Base-by-base conservation (phyloP, 2,329 filamentous ascomycete species). In the Didymellaceae sp. region DNA sequence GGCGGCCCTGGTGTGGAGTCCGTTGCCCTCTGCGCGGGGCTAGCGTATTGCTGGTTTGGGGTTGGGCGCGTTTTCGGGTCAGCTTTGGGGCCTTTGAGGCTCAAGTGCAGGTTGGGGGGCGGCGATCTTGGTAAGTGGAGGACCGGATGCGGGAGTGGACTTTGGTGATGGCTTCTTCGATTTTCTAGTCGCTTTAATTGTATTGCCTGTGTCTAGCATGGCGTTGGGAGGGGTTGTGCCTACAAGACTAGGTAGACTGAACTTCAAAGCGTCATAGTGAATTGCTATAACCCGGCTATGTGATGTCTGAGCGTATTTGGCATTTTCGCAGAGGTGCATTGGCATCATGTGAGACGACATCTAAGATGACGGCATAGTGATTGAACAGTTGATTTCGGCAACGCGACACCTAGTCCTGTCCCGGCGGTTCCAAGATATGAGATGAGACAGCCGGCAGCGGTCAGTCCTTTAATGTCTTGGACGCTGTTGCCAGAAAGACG, bases 381-480 rank as follows among this genome's bases (percentile, higher is more conserved):
- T 5, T 24, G 14, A 9, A 31, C 14, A n/a, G 18, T 13, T 6
- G 21, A n/a, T n/a, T 14, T 33, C 6, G 34, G 22, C 13, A 39
- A 28, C 20, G 40, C 21, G 33, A 21, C 28, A 42, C 24, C 9
- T 24, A 2, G 6, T 35, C 45, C 38, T 18, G 20, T 10, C 37
- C 37, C 37, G 34, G 47, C 30, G 13, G 41, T n/a, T 9, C n/a
- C n/a, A n/a, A n/a, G n/a, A n/a, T n/a, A n/a, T n/a, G 20, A 11
- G 11, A 41, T 45, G 37, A 51, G 48, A 51, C 48, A 41, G 31
- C 35, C 48, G 24, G 35, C 14, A 26, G 21, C 33, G 16, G 39
- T 22, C 39, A 39, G 20, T 10, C 9, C 28, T 21, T 28, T 20
- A 16, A 11, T 13, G 24, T 28, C 9, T 39, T 30, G 10, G 24